Conservation (phyloP, 2,329 filamentous ascomycete species). For the Fusarium coicis region DNA sequence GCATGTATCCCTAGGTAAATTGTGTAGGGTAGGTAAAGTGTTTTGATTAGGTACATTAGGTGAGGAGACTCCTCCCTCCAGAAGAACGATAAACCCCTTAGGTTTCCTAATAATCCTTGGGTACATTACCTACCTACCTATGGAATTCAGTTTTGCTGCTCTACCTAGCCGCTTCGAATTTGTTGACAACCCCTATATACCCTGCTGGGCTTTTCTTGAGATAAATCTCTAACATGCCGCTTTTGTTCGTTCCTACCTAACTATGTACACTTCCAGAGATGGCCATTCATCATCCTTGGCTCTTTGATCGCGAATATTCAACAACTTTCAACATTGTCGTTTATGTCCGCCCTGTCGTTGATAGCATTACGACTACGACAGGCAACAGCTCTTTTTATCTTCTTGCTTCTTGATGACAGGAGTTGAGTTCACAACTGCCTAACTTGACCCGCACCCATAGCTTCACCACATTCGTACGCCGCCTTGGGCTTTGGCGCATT, state of each 20-base stretch:
- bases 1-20: background rate
- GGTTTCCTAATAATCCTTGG: background rate
- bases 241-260: background rate
- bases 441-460: background rate
- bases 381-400: constrained; percentile 36
- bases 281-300: constrained; percentile 1
- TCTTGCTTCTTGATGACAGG: background rate
- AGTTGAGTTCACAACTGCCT: constrained; percentile 12
- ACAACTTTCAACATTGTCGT: constrained; percentile 4
- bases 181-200: background rate
- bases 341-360: constrained; percentile 9
- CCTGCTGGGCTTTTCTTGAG: background rate
- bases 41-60: background rate
- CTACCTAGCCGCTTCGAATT: background rate
- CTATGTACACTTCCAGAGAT: background rate
- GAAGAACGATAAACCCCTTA: background rate
- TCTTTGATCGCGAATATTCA: background rate
- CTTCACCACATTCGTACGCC: background rate
- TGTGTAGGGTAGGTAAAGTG: background rate
- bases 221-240: background rate
- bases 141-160: background rate
- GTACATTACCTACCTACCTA: background rate
- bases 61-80: background rate
- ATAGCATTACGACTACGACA: constrained; percentile 23
- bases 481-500: constrained; percentile 4